Percentiles rank a stretch among this genome's conserved stretches.
phyloP scores from a whole-genome alignment of 2,329 filamentous ascomycete genomes.

The Cladosporium oxysporum region DNA sequence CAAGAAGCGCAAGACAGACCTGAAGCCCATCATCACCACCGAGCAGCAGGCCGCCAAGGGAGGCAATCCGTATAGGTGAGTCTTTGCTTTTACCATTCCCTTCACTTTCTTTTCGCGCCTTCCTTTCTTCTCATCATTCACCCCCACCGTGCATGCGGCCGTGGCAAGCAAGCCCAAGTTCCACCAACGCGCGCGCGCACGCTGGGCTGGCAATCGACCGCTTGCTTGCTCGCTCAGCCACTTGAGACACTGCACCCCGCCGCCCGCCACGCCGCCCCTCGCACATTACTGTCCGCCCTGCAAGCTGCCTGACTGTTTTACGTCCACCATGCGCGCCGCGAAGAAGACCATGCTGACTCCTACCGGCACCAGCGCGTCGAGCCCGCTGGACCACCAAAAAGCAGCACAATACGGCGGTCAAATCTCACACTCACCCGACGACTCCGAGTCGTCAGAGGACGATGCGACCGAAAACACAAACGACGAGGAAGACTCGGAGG shows the following conservation, averaged over 20 bases:
- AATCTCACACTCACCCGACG: constrained; percentile 71
- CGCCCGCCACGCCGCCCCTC: constrained; percentile 9
- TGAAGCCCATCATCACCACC: constrained; percentile 76
- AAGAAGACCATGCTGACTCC: constrained; percentile 30
- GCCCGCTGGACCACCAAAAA: constrained; percentile 36
- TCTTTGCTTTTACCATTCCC: constrained; percentile 21
- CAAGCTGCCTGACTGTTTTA: constrained; percentile 10
- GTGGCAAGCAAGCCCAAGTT: constrained; percentile 3
- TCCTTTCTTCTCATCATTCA: constrained; percentile 6
- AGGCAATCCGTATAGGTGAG: constrained; percentile 48
- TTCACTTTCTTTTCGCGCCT: constrained; percentile 4
- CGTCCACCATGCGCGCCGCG: constrained; percentile 11
- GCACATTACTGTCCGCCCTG: constrained; percentile 14
- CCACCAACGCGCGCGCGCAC: neutral
- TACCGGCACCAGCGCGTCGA: constrained; percentile 25
- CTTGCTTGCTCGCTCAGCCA: constrained; percentile 15
- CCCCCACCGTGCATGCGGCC: constrained; percentile 5
- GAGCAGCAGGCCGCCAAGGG: constrained; percentile 54
- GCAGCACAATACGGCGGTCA: constrained; percentile 51
- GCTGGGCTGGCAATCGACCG: constrained; percentile 10
- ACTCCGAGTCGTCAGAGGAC: constrained; percentile 65
- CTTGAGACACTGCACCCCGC: constrained; percentile 19
- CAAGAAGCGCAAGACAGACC: constrained; percentile 66
- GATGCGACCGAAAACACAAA: constrained; percentile 88
- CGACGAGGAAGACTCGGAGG: constrained; percentile 97